Percentiles rank a stretch among this genome's conserved stretches.
Evolutionary conservation across 2,329 filamentous ascomycete species (phyloP).

Genomic region (Fusarium bactridioides): DNA sequence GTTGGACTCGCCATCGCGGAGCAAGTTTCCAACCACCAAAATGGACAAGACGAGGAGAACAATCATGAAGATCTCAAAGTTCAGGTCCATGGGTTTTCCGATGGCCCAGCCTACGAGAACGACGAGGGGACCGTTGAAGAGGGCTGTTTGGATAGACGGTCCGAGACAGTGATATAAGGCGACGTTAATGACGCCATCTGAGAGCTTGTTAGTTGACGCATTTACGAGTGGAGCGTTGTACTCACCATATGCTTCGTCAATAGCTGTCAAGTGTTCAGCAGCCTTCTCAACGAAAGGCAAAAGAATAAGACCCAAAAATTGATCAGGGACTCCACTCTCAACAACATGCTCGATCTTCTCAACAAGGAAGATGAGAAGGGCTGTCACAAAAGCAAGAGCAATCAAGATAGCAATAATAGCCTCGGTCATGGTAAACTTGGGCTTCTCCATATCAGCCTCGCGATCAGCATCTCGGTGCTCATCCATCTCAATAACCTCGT

Average conservation of each 20-base stretch:
- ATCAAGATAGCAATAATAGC: conserved; percentile 66
- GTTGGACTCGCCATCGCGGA: conserved; percentile 77
- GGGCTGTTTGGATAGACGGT: conserved; percentile 76
- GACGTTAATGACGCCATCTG: conserved; percentile 69
- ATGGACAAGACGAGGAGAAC: conserved; percentile 76
- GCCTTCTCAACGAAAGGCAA: conserved; percentile 75
- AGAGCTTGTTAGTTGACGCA: too few relatives aligned
- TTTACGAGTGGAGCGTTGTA: accelerated
- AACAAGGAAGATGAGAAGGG: conserved; percentile 74
- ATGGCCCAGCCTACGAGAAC: conserved; percentile 76
- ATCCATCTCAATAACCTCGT: conserved; percentile 59
- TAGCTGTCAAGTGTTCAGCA: conserved; percentile 73
- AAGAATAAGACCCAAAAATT: conserved; percentile 64
- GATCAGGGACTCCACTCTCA: conserved; percentile 43
- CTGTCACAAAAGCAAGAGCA: conserved; percentile 65
- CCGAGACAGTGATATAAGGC: conserved; percentile 76
- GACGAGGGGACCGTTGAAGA: conserved; percentile 77
- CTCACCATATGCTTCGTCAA: conserved; percentile 71
- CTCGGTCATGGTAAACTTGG: conserved; percentile 72
- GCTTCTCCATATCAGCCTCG: conserved; percentile 62
- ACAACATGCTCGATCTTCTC: conserved; percentile 65
- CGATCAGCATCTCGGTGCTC: conserved; percentile 66
- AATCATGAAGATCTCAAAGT: conserved; percentile 82
- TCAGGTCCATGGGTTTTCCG: conserved; percentile 69
- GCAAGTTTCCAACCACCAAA: conserved; percentile 76